Conservation (phyloP, 2,329 filamentous ascomycete genomes). For the Helminthosporium solani region DNA sequence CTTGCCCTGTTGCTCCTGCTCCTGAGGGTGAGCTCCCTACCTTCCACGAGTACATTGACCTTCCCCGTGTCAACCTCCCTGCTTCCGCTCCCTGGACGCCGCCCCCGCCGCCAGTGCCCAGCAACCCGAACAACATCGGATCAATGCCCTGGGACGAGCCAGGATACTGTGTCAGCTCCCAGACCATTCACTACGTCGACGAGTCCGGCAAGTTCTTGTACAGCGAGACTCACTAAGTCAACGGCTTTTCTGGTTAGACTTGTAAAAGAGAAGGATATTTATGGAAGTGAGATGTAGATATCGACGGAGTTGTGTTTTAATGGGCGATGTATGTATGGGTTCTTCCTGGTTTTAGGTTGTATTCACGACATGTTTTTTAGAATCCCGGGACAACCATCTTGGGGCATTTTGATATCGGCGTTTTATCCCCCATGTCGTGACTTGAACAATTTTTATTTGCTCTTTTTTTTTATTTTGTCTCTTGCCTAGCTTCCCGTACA, state of each 20-base stretch:
- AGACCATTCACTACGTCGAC: constrained; percentile 39
- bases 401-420: not conserved
- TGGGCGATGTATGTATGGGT: not conserved
- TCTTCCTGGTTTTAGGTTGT: no score
- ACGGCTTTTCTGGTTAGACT: not conserved
- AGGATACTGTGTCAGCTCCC: constrained; percentile 33
- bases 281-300: not conserved
- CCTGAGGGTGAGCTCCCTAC: constrained; percentile 29
- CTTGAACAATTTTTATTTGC: no score
- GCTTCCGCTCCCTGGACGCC: constrained; percentile 35
- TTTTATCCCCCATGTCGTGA: not conserved
- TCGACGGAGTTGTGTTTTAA: not conserved
- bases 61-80: constrained; percentile 31
- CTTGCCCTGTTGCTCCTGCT: constrained; percentile 32
- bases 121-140: constrained; percentile 8
- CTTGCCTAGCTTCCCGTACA: no score
- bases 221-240: constrained; percentile 12
- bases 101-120: constrained; percentile 14
- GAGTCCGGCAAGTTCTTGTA: constrained; percentile 35
- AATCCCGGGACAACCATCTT: not conserved
- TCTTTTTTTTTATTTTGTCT: no score
- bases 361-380: not conserved
- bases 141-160: constrained; percentile 23
- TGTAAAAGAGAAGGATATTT: not conserved
- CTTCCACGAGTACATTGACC: constrained; percentile 27